These are phyloP conservation scores for Boletales sp. DNA, from an alignment of 768 basidiomycete genomes.

Conservation along the genomic window DNA sequence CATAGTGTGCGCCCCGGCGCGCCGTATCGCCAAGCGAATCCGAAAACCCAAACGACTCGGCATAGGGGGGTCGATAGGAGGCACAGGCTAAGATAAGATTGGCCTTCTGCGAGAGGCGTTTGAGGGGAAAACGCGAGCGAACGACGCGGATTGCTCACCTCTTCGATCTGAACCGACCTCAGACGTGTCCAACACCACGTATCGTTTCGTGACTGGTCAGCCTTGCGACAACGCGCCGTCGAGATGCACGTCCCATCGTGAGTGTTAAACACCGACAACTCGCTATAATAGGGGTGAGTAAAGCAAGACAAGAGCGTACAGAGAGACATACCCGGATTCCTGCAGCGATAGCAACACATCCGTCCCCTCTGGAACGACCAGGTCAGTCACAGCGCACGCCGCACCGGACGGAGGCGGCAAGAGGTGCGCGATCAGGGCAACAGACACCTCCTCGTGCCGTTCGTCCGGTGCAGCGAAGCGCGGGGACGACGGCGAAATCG, in stretches of 20 bases:
- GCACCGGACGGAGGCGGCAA: slow-evolving; percentile 44
- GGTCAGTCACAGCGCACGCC: slow-evolving; percentile 40
- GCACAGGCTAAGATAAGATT: slow-evolving; percentile 47
- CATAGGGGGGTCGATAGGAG: slow-evolving; percentile 20
- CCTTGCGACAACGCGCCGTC: slow-evolving; percentile 11
- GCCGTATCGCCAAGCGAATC: slow-evolving; percentile 11
- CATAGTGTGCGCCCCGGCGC: slow-evolving; percentile 10
- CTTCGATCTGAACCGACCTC: slow-evolving; percentile 18
- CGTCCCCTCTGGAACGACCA: slow-evolving; percentile 43
- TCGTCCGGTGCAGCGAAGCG: slow-evolving; percentile 7
- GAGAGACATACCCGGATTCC: slow-evolving; percentile 54
- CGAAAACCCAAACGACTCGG: slow-evolving; percentile 20
- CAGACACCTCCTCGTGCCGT: slow-evolving; percentile 14
- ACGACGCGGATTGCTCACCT: slow-evolving; percentile 7
- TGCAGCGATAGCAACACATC: slow-evolving; percentile 52
- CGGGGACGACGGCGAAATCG: slow-evolving; percentile 36
- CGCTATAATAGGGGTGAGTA: slow-evolving; percentile 32
- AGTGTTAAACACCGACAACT: slow-evolving; percentile 50
- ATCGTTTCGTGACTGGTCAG: slow-evolving; percentile 1
- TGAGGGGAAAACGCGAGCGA: not conserved
- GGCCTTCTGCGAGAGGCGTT: slow-evolving; percentile 9
- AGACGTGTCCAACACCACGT: slow-evolving; percentile 20
- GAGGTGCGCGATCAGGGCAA: slow-evolving; percentile 32
- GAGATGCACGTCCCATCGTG: slow-evolving; percentile 46
- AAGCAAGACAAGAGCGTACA: not conserved